These are phyloP conservation scores for Penicillium simplicissimum DNA, from an alignment of 495 filamentous ascomycete genomes.

Conservation along the genomic window DNA sequence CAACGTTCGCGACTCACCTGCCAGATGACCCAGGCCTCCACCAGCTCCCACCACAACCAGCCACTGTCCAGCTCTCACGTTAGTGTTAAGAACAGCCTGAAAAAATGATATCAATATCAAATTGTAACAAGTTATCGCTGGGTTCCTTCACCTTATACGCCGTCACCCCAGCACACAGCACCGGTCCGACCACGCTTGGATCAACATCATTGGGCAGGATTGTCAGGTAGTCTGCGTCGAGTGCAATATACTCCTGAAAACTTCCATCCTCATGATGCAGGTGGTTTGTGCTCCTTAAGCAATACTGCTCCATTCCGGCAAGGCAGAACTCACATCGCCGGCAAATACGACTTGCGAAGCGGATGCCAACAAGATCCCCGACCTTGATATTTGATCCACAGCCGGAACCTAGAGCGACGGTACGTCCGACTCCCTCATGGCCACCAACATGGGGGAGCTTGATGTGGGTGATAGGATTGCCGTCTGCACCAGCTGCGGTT, in stretches of 20 bases:
- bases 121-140: not conserved
- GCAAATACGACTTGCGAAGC: constrained; percentile 48
- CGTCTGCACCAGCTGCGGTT: constrained; percentile 43
- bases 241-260: constrained; percentile 48
- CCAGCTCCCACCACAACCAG: constrained; percentile 52
- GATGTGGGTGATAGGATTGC: constrained; percentile 49
- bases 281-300: constrained; percentile 47
- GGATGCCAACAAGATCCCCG: constrained; percentile 47
- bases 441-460: constrained; percentile 53
- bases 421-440: constrained; percentile 50
- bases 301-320: constrained; percentile 49
- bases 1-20: constrained; percentile 29
- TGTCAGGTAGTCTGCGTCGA: constrained; percentile 50
- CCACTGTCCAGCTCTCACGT: constrained; percentile 44
- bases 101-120: not conserved
- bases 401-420: constrained; percentile 42
- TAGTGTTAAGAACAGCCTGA: constrained; percentile 44
- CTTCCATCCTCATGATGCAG: constrained; percentile 52
- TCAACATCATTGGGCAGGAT: constrained; percentile 49
- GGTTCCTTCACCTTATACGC: constrained; percentile 32
- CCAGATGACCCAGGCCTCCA: constrained; percentile 51
- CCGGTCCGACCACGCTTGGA: constrained; percentile 43
- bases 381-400: constrained; percentile 35
- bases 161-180: constrained; percentile 47
- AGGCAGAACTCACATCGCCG: constrained; percentile 51